phyloP scores from a whole-genome alignment of 2,329 filamentous ascomycete genomes.

The Herpotrichia juniperi region DNA sequence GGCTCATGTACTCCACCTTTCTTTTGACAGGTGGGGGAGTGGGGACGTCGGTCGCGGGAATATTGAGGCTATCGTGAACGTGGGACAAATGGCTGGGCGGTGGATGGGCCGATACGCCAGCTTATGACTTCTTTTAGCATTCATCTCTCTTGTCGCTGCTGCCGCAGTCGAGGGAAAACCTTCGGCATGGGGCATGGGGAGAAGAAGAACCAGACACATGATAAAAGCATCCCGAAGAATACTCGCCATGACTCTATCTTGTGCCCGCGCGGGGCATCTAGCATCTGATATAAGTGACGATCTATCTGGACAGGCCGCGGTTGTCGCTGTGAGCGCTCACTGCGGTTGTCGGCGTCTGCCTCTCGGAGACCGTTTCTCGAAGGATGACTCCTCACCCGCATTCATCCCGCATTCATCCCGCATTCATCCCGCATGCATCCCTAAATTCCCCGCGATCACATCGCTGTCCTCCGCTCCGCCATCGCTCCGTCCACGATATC shows the following conservation, averaged over 20 bases:
- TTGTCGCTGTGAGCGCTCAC: not conserved
- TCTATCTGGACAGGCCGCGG: no score
- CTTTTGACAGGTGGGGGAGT: not conserved
- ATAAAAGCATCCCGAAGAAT: not conserved
- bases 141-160: not conserved
- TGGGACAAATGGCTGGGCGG: not conserved
- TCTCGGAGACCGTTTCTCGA: not conserved
- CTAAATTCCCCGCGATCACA: no score
- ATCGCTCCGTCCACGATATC: no score
- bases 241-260: not conserved
- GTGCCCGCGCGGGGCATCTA: not conserved
- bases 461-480: not conserved
- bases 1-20: slow-evolving; percentile 1
- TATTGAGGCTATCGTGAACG: not conserved
- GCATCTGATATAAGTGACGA: not conserved
- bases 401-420: no score
- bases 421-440: no score
- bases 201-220: not conserved
- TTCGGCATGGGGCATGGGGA: not conserved
- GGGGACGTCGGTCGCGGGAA: not conserved
- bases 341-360: not conserved
- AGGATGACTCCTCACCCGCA: no score
- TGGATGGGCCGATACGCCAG: not conserved
- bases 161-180: not conserved
- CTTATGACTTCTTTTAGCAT: not conserved